These are phyloP conservation scores for Euphorbia pulcherrima DNA, from an alignment of 345 rosid genomes.

Conservation along the genomic window DNA sequence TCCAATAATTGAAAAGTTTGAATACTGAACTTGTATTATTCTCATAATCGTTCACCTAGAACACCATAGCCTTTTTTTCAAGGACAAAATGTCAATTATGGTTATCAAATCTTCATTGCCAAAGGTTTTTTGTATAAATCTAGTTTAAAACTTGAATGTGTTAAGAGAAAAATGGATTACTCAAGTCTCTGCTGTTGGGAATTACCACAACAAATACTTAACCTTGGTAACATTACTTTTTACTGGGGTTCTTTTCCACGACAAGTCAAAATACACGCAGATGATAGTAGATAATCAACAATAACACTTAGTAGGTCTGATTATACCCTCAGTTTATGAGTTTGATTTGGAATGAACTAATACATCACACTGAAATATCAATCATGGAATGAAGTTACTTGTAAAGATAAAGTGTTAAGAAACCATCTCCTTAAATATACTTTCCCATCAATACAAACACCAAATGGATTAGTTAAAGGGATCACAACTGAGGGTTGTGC, in stretches of 20 bases:
- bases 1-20: not conserved
- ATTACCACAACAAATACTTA: not conserved
- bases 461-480: not conserved
- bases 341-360: not conserved
- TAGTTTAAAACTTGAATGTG: not conserved
- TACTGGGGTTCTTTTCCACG: not conserved
- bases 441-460: constrained; percentile 1
- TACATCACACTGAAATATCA: not conserved
- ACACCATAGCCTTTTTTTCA: constrained; percentile 1
- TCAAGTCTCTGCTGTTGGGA: not conserved
- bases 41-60: not conserved
- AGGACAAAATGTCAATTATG: not conserved
- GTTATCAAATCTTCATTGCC: not conserved
- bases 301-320: not conserved
- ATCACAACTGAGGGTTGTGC: not conserved
- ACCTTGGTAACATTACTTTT: not conserved
- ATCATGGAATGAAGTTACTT: no score
- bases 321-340: not conserved
- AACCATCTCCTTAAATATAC: not conserved
- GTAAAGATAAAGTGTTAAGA: not conserved
- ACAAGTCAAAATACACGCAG: not conserved
- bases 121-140: not conserved
- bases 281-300: not conserved
- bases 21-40: not conserved
- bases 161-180: not conserved